Evolutionary conservation across 2,329 filamentous ascomycete species (phyloP).

Genomic region (Karstenula rhodostoma): DNA sequence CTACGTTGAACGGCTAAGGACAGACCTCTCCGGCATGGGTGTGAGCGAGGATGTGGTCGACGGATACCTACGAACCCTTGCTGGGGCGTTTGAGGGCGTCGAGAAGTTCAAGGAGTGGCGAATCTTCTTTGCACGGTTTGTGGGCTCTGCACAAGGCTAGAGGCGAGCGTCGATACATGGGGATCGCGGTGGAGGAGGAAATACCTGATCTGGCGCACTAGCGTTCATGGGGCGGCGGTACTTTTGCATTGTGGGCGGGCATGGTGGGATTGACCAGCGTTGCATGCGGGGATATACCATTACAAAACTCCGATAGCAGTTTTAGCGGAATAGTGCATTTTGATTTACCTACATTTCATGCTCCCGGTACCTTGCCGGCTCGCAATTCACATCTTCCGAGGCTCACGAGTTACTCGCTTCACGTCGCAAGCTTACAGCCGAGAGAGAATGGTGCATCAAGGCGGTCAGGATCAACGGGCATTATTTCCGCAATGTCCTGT

Average conservation of each 20-base stretch:
- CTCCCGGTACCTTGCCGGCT: too few species aligned
- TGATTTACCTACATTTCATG: too few species aligned
- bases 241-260: conserved; percentile 11
- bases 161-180: not conserved
- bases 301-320: conserved; percentile 1
- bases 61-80: conserved; percentile 65
- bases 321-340: not conserved
- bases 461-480: not conserved
- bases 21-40: conserved; percentile 71
- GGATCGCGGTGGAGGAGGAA: not conserved
- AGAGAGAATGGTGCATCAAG: not conserved
- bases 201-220: conserved; percentile 8
- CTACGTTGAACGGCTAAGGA: conserved; percentile 76
- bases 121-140: conserved; percentile 56
- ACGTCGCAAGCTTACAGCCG: not conserved
- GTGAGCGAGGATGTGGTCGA: conserved; percentile 70
- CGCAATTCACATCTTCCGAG: not conserved
- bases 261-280: not conserved
- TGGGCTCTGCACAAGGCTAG: conserved; percentile 39
- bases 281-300: conserved; percentile 14
- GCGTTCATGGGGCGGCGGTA: conserved; percentile 5
- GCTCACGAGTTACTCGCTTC: not conserved
- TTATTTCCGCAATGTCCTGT: not conserved
- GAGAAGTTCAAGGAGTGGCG: conserved; percentile 55
- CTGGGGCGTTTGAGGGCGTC: conserved; percentile 42